A percentile compares a stretch with the other conserved stretches of the same genome.
Evolutionary conservation across 2,329 filamentous ascomycete genomes (phyloP).

Genomic region (Myotisia sp.): DNA sequence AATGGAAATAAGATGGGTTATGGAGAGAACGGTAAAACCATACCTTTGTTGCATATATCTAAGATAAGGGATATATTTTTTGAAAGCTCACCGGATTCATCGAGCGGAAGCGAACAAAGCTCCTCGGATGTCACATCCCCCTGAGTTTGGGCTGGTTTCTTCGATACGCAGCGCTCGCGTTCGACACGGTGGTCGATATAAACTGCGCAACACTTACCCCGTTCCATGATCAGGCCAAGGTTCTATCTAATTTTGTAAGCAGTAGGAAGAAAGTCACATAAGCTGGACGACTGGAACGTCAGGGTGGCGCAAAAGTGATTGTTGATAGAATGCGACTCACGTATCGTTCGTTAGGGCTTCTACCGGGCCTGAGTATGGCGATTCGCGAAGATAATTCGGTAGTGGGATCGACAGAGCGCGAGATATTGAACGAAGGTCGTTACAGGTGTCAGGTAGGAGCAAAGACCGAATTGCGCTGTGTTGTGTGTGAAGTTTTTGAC

Average conservation of each 20-base stretch:
- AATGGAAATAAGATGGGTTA: slow-evolving; percentile 6
- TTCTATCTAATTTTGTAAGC: neutral
- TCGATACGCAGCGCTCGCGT: slow-evolving; percentile 33
- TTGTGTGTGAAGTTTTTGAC: no score
- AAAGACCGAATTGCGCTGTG: no score
- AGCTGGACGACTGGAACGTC: neutral
- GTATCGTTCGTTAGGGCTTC: neutral
- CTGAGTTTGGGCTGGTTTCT: slow-evolving; percentile 17
- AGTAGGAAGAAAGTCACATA: neutral
- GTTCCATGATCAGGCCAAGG: slow-evolving; percentile 28
- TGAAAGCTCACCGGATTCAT: slow-evolving; percentile 32
- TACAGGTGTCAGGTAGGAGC: no score
- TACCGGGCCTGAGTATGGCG: neutral
- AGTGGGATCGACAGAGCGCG: no score
- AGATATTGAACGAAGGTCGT: no score
- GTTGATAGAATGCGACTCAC: neutral
- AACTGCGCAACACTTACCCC: slow-evolving; percentile 30
- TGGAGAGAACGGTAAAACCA: slow-evolving; percentile 6
- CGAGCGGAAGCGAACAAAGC: slow-evolving; percentile 18
- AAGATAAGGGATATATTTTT: slow-evolving; percentile 37
- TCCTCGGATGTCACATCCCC: slow-evolving; percentile 16
- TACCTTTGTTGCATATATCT: slow-evolving; percentile 41
- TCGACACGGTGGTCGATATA: slow-evolving; percentile 34
- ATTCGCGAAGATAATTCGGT: neutral
- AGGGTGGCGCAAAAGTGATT: neutral